Conservation (phyloP, 495 filamentous ascomycete species). For the Peziza echinospora region DNA sequence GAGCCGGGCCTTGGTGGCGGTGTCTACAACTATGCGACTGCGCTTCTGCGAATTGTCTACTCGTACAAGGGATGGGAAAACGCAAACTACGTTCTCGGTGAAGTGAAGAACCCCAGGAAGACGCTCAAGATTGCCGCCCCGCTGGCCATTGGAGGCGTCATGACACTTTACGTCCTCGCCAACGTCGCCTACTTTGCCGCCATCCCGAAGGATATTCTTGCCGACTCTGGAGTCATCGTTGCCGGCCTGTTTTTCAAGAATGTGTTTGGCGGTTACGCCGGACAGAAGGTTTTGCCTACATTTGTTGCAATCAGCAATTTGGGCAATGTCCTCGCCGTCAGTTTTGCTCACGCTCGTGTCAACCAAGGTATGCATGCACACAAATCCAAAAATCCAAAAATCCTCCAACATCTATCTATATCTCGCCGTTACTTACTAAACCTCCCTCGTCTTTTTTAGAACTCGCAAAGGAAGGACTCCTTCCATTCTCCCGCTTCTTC, state of each 20-base stretch:
- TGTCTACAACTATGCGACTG: slow-evolving; percentile 27
- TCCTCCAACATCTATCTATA: too few relatives aligned
- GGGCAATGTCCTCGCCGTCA: slow-evolving; percentile 47
- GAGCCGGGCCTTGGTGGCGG: slow-evolving; percentile 15
- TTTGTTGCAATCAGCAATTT: slow-evolving; percentile 53
- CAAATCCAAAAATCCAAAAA: too few relatives aligned
- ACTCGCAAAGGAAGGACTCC: slow-evolving; percentile 41
- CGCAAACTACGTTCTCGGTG: slow-evolving; percentile 26
- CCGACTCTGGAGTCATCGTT: slow-evolving; percentile 35
- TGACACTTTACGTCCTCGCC: slow-evolving; percentile 43
- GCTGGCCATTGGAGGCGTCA: slow-evolving; percentile 36
- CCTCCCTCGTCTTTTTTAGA: too few relatives aligned
- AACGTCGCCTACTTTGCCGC: slow-evolving; percentile 57
- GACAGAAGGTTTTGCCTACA: slow-evolving; percentile 39
- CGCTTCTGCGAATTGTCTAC: slow-evolving; percentile 29
- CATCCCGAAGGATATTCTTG: slow-evolving; percentile 40
- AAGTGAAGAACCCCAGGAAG: slow-evolving; percentile 38
- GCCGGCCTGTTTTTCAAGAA: slow-evolving; percentile 46
- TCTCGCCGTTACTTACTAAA: too few relatives aligned
- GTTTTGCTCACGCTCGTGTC: slow-evolving; percentile 44
- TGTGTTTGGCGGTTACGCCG: slow-evolving; percentile 36
- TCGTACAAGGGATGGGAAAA: slow-evolving; percentile 23
- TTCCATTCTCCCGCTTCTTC: slow-evolving; percentile 39
- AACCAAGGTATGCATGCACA: slow-evolving; percentile 11
- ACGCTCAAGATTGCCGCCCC: slow-evolving; percentile 44